phyloP scores from a whole-genome alignment of 1,139 yeast genomes.

The Nakaseomyces nivariensis region DNA sequence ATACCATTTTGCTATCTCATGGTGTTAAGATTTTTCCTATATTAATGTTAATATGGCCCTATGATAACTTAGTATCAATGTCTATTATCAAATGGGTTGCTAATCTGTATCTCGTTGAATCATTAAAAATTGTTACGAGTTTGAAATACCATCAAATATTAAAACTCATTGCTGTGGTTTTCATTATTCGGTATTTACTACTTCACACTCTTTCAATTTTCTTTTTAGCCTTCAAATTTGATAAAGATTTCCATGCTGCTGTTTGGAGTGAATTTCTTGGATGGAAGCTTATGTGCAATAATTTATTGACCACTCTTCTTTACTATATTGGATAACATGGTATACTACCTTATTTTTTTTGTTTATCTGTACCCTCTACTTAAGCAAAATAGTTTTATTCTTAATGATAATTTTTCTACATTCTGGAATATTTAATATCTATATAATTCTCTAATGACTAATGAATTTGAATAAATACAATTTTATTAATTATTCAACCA shows the following conservation, averaged over 20 bases:
- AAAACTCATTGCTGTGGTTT: conserved; percentile 19
- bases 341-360: not conserved
- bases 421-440: not conserved
- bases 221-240: conserved; percentile 4
- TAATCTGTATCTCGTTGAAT: conserved; percentile 54
- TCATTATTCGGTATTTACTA: conserved; percentile 13
- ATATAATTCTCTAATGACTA: not conserved
- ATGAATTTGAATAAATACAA: not conserved
- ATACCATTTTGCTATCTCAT: conserved; percentile 64
- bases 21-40: conserved; percentile 80
- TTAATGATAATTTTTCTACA: not conserved
- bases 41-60: conserved; percentile 94
- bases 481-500: conserved; percentile 8
- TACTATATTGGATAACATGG: not conserved
- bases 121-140: conserved; percentile 46
- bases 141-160: conserved; percentile 34
- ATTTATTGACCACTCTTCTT: not conserved
- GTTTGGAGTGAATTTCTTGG: conserved; percentile 14
- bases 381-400: too few species aligned
- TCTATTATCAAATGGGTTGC: conserved; percentile 53
- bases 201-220: conserved; percentile 20
- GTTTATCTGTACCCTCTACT: not conserved
- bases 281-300: not conserved
- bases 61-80: conserved; percentile 65
- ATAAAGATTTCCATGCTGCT: conserved; percentile 10